Evolutionary conservation across 1,284 basidiomycete genomes (phyloP), one percentile per base, ranked within the genome.

Genomic region (Gymnopus androsaceus): DNA sequence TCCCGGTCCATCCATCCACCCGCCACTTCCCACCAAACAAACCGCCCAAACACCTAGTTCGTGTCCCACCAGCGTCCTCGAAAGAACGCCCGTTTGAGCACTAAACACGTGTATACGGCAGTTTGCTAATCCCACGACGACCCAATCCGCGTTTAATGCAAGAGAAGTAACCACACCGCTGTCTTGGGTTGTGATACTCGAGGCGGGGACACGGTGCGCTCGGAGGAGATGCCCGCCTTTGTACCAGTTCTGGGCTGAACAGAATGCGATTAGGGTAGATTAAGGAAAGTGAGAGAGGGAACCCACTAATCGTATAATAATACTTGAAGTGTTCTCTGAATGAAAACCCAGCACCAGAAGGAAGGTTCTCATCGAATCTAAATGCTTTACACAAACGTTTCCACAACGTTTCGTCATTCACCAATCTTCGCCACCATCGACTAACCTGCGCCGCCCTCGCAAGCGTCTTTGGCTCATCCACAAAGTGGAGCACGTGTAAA

Each of bases 21-120:
- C 80, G 7, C 77, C 77, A n/a, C 69, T 73, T 50, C 76, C 79
- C 51, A 88, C 85, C 34, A 98, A 79, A 49, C 88, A 85, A 9
- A 98, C 82, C 14, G 92, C 90, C 96, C 96, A 98, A 0, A 98
- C 95, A 8, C 96, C 96, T 8, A 82, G 77, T n/a, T 90, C 87
- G 71, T 98, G 95, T 0, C 95, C 96, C 1, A 85, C 77, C 2
- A 99, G 81, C 0, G 91, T 93, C 45, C 88, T 81, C 28, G 82
- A 80, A 49, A 92, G 84, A 4, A 89, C 82, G 0, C 95, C 96
- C 0, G 90, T 92, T 37, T 76, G 76, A 1, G 90, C 87, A 63
- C 87, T 88, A 72, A 96, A 98, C 25, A 98, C 82, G 67, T 95
- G 92, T 45, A 98, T 91, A 61, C 88, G 87, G 63, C 84, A 83